Conservation (phyloP, 352 stramenopile species). For the Lagenidium giganteum region DNA sequence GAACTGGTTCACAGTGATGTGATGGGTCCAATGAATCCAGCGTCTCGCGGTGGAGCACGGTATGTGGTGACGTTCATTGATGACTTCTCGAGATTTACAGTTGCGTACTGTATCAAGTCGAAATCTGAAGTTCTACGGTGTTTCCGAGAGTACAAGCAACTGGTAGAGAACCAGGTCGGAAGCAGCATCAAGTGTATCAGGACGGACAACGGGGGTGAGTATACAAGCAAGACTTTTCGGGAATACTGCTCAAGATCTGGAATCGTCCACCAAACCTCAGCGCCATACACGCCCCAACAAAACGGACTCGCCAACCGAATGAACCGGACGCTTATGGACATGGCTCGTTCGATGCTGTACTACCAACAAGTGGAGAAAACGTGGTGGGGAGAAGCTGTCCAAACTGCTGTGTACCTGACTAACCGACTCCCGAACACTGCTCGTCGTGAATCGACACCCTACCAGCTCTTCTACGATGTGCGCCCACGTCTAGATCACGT, state of each 20-base stretch:
- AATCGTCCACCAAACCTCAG: conserved; percentile 11
- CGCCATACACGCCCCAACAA: conserved; percentile 10
- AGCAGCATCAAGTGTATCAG: conserved; percentile 7
- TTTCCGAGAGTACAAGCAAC: conserved; percentile 5
- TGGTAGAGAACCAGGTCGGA: conserved; percentile 7
- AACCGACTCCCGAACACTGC: too few species aligned
- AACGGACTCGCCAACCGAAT: conserved; percentile 18
- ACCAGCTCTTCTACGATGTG: too few species aligned
- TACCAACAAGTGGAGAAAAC: conserved; percentile 4
- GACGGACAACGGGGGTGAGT: conserved; percentile 19
- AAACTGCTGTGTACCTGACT: too few species aligned
- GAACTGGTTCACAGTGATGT: conserved; percentile 16
- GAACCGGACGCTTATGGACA: conserved; percentile 13
- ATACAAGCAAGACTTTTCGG: conserved; percentile 3
- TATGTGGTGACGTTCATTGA: conserved; percentile 22
- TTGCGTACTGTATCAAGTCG: background rate
- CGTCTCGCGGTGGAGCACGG: conserved; percentile 4
- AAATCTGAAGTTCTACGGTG: conserved; percentile 5
- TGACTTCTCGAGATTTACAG: conserved; percentile 9
- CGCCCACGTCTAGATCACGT: background rate
- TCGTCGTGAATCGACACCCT: too few species aligned
- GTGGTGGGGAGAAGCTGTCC: conserved; percentile 8
- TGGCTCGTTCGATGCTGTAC: conserved; percentile 12
- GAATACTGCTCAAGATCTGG: conserved; percentile 3
- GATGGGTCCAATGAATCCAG: conserved; percentile 7